These are phyloP conservation scores for Eragrostis tef DNA, from an alignment of 202 grass and related monocot species.

Conservation along the genomic window DNA sequence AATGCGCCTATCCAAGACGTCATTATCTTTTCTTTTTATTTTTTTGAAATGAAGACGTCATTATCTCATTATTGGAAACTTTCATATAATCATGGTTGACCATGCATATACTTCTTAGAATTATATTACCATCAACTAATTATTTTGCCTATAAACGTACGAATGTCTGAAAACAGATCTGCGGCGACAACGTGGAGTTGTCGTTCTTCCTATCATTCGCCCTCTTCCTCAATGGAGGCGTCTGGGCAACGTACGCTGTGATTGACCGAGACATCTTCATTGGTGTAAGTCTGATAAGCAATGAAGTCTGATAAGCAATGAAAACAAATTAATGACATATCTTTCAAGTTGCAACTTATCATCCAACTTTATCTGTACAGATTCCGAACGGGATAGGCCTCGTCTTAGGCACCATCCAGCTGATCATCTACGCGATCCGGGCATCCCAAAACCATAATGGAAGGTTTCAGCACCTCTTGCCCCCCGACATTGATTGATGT, in stretches of 20 bases:
- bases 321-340: background rate
- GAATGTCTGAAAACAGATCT: background rate
- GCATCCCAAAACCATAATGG: constrained; percentile 3
- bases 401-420: constrained; percentile 61
- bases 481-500: background rate
- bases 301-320: background rate
- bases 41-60: too few relatives aligned
- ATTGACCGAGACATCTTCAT: constrained; percentile 63
- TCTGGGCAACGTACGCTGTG: constrained; percentile 65
- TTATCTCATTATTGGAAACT: too few relatives aligned
- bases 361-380: constrained; percentile 33
- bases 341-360: background rate
- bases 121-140: too few relatives aligned
- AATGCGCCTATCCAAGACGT: too few relatives aligned
- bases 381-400: constrained; percentile 73
- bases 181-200: too few relatives aligned
- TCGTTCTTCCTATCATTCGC: constrained; percentile 66
- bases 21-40: too few relatives aligned
- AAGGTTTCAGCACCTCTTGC: constrained; percentile 26
- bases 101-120: too few relatives aligned
- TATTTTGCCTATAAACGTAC: too few relatives aligned
- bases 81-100: too few relatives aligned
- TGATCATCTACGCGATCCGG: constrained; percentile 56
- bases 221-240: constrained; percentile 68
- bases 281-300: constrained; percentile 40